Evolutionary conservation across 2,329 filamentous ascomycete genomes (phyloP).

Genomic region (Ciborinia camelliae): DNA sequence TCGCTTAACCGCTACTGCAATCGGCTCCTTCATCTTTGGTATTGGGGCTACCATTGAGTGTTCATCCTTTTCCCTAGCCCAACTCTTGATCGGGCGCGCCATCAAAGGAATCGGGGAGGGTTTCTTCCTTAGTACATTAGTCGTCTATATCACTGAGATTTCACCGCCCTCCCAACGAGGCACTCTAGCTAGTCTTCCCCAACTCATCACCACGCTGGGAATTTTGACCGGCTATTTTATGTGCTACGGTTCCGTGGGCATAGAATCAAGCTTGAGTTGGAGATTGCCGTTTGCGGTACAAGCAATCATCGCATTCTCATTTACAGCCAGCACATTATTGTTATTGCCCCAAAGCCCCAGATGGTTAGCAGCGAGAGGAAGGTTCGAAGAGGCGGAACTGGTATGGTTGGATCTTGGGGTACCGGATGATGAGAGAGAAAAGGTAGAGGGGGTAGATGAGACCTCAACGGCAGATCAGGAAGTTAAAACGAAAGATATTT

Average conservation of each 20-base stretch:
- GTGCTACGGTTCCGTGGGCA: slow-evolving; percentile 52
- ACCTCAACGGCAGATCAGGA: slow-evolving; percentile 18
- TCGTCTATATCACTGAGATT: slow-evolving; percentile 60
- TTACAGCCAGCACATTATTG: slow-evolving; percentile 41
- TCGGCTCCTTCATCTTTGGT: slow-evolving; percentile 51
- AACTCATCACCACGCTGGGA: slow-evolving; percentile 50
- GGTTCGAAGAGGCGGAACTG: slow-evolving; percentile 44
- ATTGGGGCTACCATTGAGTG: slow-evolving; percentile 53
- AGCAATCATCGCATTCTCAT: slow-evolving; percentile 41
- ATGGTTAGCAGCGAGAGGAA: slow-evolving; percentile 52
- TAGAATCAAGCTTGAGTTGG: slow-evolving; percentile 52
- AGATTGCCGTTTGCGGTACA: slow-evolving; percentile 53
- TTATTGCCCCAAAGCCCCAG: slow-evolving; percentile 54
- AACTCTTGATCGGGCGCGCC: slow-evolving; percentile 54
- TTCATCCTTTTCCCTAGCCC: slow-evolving; percentile 44
- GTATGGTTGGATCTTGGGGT: slow-evolving; percentile 38
- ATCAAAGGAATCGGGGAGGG: slow-evolving; percentile 59
- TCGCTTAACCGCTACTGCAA: slow-evolving; percentile 46
- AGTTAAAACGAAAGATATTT: slow-evolving; percentile 26
- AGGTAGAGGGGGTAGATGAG: slow-evolving; percentile 21
- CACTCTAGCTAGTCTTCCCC: slow-evolving; percentile 49
- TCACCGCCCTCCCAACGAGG: slow-evolving; percentile 51
- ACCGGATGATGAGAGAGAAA: slow-evolving; percentile 30
- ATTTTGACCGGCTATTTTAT: slow-evolving; percentile 56
- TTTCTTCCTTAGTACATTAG: slow-evolving; percentile 53